Evolutionary conservation across 257 asterid species (phyloP).

Genomic region (Plantago major): DNA sequence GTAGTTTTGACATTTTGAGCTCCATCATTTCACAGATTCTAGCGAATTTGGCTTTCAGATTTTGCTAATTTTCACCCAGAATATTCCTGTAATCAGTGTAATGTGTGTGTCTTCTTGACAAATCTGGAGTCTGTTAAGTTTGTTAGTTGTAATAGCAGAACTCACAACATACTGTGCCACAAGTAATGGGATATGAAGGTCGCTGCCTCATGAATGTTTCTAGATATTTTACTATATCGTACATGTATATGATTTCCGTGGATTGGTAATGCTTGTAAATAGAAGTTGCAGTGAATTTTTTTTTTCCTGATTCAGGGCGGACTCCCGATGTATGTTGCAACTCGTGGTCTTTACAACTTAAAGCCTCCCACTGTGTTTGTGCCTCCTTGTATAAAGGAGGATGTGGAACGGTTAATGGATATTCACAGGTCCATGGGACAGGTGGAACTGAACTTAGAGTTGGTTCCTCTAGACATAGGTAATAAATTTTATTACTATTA

Average conservation of each 20-base stretch:
- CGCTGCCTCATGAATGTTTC: background rate
- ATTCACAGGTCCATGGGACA: constrained; percentile 80
- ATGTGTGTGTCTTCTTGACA: too few relatives aligned
- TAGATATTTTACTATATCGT: background rate
- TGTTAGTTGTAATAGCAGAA: too few relatives aligned
- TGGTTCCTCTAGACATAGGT: constrained; percentile 92
- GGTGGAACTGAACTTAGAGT: constrained; percentile 69
- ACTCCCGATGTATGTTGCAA: constrained; percentile 92
- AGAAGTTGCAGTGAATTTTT: constrained; percentile 13
- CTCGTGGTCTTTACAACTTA: constrained; percentile 83
- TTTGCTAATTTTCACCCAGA: too few relatives aligned
- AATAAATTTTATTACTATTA: constrained; percentile 15
- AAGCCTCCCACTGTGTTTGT: constrained; percentile 90
- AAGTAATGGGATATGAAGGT: background rate
- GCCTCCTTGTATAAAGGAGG: constrained; percentile 81
- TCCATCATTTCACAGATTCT: too few relatives aligned
- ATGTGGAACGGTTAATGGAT: constrained; percentile 68
- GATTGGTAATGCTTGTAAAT: constrained; percentile 14
- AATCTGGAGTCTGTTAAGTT: too few relatives aligned
- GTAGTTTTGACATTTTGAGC: too few relatives aligned
- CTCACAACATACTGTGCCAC: too few relatives aligned
- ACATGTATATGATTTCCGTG: background rate
- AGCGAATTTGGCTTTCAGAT: too few relatives aligned
- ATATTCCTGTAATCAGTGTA: too few relatives aligned
- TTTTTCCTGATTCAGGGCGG: constrained; percentile 69